Base-by-base conservation (phyloP, 2,329 filamentous ascomycete species). In the Phaeophleospora eucalypticola region DNA sequence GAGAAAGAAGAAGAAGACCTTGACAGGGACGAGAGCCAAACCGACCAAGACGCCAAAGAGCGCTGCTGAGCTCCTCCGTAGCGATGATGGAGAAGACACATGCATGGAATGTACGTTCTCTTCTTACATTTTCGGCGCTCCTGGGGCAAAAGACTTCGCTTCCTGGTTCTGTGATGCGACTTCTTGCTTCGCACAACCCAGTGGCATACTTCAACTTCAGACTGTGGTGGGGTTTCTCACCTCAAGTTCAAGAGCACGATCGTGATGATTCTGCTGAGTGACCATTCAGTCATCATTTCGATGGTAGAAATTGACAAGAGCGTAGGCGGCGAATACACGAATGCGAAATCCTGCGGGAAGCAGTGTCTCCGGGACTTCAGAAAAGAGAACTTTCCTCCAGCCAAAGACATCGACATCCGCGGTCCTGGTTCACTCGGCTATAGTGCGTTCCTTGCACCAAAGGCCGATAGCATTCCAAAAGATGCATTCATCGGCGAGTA, bases 331-430 rank as follows among this genome's bases (percentile, higher is more conserved):
- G n/a, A n/a, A n/a, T n/a, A n/a, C n/a, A n/a, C n/a, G n/a, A n/a
- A n/a, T n/a, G n/a, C n/a, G n/a, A n/a, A n/a, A n/a, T n/a, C 37
- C 37, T 40, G 37, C 37, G 37, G 37, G 20, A 24, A 10, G 16
- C n/a, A 4, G 27, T 40, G 37, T 20, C 27, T n/a, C 37, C 10
- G 16, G 18, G 16, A 27, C 4, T 40, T 40, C 37, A 16, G 20
- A 12, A 4, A 19, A 27, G 37, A 40, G 37, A 21, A 40, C 20
- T 24, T 40, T 8, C 20, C 20, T 20, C 4, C 3, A 4, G 10
- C 17, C 20, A 6, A 16, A 18, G 8, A 8, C 8, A 40, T 40
- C 18, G 18, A 40, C 18, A 40, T 40, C 37, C 37, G 20, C 18
- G 37, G 37, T 9, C 37, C 37, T 12, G 37, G 37, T n/a, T 15